A percentile compares a stretch with the other conserved stretches of the same genome.
These are phyloP conservation scores for Clitopilus hobsonii DNA, from an alignment of 768 basidiomycete species.

Conservation along the genomic window DNA sequence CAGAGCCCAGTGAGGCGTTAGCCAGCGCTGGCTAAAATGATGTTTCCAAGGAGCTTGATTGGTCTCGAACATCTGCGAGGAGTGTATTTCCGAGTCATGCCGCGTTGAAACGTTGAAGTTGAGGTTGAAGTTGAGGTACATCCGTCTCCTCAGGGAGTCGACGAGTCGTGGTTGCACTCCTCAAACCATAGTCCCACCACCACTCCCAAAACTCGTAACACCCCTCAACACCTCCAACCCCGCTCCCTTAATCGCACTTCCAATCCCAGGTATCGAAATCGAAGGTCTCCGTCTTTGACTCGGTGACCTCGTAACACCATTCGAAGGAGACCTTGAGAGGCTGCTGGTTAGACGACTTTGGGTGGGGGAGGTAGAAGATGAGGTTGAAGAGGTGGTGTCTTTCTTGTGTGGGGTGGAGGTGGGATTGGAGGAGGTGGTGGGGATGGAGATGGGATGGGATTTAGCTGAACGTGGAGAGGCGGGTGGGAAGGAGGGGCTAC, in stretches of 20 bases:
- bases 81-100: too few relatives aligned
- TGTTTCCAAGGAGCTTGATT: too few relatives aligned
- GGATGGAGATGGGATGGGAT: not conserved
- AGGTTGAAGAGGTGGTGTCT: not conserved
- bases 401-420: not conserved
- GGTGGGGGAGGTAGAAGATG: too few relatives aligned
- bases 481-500: not conserved
- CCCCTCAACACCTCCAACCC: conserved; percentile 13
- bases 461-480: not conserved
- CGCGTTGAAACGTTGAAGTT: too few relatives aligned
- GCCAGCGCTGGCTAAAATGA: too few relatives aligned
- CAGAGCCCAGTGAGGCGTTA: too few relatives aligned
- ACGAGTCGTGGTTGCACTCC: not conserved
- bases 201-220: conserved; percentile 10
- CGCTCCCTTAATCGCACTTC: conserved; percentile 13
- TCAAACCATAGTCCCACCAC: conserved; percentile 5
- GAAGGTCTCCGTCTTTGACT: conserved; percentile 8
- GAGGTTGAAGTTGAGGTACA: too few relatives aligned
- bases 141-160: not conserved
- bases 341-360: too few relatives aligned
- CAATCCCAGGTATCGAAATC: conserved; percentile 11
- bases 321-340: not conserved
- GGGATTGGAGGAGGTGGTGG: not conserved
- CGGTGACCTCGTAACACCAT: not conserved
- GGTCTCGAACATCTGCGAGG: too few relatives aligned